phyloP scores from a whole-genome alignment of 2,329 filamentous ascomycete species.

The Sarocladiaceae sp. region DNA sequence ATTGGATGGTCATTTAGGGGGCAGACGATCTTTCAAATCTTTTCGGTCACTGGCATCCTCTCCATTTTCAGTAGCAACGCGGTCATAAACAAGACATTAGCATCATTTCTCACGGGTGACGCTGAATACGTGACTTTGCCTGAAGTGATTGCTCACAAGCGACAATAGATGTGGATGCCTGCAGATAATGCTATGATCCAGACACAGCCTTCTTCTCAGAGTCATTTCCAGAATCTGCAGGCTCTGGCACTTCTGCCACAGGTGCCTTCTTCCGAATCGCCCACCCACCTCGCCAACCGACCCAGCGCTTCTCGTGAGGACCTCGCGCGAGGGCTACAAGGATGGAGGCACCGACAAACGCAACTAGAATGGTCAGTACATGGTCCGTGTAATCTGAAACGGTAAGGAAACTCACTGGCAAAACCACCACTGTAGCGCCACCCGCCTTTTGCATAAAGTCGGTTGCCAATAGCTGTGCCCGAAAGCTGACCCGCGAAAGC shows the following conservation, averaged over 20 bases:
- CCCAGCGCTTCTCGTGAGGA: slow-evolving; percentile 25
- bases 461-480: slow-evolving; percentile 58
- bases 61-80: too few relatives aligned
- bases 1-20: too few relatives aligned
- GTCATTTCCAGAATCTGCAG: background rate
- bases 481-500: slow-evolving; percentile 73
- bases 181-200: background rate
- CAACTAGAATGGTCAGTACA: slow-evolving; percentile 13
- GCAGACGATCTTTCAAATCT: too few relatives aligned
- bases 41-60: too few relatives aligned
- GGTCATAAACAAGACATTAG: too few relatives aligned
- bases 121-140: too few relatives aligned
- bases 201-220: background rate
- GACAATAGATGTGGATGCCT: too few relatives aligned
- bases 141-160: too few relatives aligned
- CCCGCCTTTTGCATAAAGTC: slow-evolving; percentile 46
- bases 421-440: slow-evolving; percentile 44
- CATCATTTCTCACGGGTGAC: too few relatives aligned
- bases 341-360: slow-evolving; percentile 20
- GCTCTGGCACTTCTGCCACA: background rate
- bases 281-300: slow-evolving; percentile 28
- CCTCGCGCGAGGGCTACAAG: slow-evolving; percentile 24
- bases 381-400: background rate
- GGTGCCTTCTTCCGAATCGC: slow-evolving; percentile 17
- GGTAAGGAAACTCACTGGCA: slow-evolving; percentile 19